Base-by-base conservation (phyloP, 805 yeast species). In the Starmerella floricola region DNA sequence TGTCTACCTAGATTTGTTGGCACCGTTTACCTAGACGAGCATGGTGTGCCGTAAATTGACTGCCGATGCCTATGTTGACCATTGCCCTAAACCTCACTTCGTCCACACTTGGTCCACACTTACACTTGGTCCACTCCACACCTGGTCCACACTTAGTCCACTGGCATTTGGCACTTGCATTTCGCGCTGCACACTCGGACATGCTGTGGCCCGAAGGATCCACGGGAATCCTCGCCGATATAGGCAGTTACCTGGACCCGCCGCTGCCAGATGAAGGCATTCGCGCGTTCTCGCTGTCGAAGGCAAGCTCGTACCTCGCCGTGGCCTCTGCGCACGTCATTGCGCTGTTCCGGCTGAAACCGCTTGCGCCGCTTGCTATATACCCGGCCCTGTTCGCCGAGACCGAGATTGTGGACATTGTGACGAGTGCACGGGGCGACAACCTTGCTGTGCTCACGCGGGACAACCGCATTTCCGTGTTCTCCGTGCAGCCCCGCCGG, bases 181-280 rank as follows among this genome's bases (percentile, higher is more conserved):
- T 32, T 11, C 17, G 17, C 6, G 15, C 16, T 10, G 17, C 8
- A 34, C n/a, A 27, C 29, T 12, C 21, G 4, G 5, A 5, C 31
- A 54, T 54, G 58, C 46, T 54, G 13, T 54, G 58, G 58, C 58
- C 58, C 10, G 56, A 51, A 26, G 58, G 58, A 15, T 45, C 55
- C 6, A 38, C 42, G 23, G 49, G 47, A 20, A 39, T 40, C 11
- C 38, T 50, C 2, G 50, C 51, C 3, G 42, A 38, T 15, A 36
- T 51, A 16, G 51, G 53, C 23, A 35, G 36, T 18, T 50, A 46
- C 29, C 34, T 41, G 6, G 47, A 45, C 18, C 47, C 53, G 8
- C 46, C 29, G 29, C 33, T 39, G 1, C 40, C 28, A 1, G 48
- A 48, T 31, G 52, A 49, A 32, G 16, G 11, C 6, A 36, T 52